A percentile compares a stretch with the other conserved stretches of the same genome.
Conservation (phyloP, 179 eudicot species). For the Beta corolliflora region DNA sequence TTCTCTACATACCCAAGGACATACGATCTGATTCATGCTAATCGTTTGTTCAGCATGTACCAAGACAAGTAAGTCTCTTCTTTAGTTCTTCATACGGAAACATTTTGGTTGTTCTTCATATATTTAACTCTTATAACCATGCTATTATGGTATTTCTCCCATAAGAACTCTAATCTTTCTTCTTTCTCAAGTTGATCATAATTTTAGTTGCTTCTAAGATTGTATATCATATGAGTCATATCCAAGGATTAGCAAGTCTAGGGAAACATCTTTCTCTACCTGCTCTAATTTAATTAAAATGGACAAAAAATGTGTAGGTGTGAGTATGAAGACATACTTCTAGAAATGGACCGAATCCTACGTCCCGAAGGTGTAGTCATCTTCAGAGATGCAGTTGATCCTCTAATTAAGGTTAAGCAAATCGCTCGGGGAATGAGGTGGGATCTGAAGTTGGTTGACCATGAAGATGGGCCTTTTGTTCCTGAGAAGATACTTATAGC, state of each 20-base stretch:
- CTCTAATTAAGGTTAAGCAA: constrained; percentile 51
- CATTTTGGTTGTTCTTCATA: neutral
- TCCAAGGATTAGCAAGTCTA: neutral
- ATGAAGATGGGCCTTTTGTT: constrained; percentile 65
- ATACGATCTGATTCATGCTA: constrained; percentile 55
- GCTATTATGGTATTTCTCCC: neutral
- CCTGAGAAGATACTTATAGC: constrained; percentile 63
- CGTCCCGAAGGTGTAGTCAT: constrained; percentile 71
- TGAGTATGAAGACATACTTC: constrained; percentile 59
- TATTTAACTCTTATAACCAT: neutral
- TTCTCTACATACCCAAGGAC: constrained; percentile 65
- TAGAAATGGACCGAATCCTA: constrained; percentile 75
- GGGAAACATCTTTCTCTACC: neutral
- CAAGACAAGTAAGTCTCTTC: constrained; percentile 48
- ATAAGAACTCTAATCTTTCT: neutral
- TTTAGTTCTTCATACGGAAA: neutral
- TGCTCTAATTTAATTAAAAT: neutral
- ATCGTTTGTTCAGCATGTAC: constrained; percentile 50
- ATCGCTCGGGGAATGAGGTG: constrained; percentile 69
- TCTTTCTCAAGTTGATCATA: neutral
- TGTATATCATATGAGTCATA: neutral
- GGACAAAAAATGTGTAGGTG: constrained; percentile 39
- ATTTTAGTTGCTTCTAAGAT: neutral
- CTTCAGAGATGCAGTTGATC: constrained; percentile 64
- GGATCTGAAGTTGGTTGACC: constrained; percentile 62